Evolutionary conservation across 2,329 filamentous ascomycete species (phyloP), one percentile per base, ranked within the genome.

Genomic region (Stagonosporopsis tanaceti): DNA sequence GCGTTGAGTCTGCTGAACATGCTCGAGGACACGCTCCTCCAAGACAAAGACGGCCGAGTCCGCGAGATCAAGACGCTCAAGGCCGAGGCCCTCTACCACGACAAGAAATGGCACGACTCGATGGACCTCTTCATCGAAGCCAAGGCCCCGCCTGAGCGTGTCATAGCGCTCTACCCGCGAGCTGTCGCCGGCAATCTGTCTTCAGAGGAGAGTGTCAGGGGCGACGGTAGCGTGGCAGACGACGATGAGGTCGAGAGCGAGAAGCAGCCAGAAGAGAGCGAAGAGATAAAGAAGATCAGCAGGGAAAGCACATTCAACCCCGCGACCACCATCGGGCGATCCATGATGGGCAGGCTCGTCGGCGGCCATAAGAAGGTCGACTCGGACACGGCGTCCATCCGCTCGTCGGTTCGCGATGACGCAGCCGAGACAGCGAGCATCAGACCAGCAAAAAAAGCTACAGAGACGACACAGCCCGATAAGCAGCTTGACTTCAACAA

Each of bases 51-150:
- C 8, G 88, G 89, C 47, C 89, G 91, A 9, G 82, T 97, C 58
- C 86, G 93, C 27, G 90, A 96, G 67, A 88, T 96, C 67, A 96
- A 94, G 78, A 95, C 96, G 80, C 84, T 90, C 65, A 99, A 99
- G 74, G 95, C 94, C 0, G 92, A 96, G 73, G 80, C 83, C 14
- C 80, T 98, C 4, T 99, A 99, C 69, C 87, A 88, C 57, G 82
- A 91, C 65, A 90, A 88, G 66, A 96, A 90, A 72, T 99, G 93
- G 71, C 85, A 89, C 37, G 89, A 93, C 47, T 89, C 94, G 1
- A 85, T 99, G 79, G 93, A 98, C 66, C 79, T 99, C 2, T 98
- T 98, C 77, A 91, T 91, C 3, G 90, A 95, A 51, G 92, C 97
- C 2, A 88, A 92, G 66, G 93, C 95, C 0, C 92, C 95, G 0